A percentile compares a stretch with the other conserved stretches of the same genome.
These are phyloP conservation scores for Arabidopsis hybrid DNA, from an alignment of 441 rosid genomes.

Conservation along the genomic window DNA sequence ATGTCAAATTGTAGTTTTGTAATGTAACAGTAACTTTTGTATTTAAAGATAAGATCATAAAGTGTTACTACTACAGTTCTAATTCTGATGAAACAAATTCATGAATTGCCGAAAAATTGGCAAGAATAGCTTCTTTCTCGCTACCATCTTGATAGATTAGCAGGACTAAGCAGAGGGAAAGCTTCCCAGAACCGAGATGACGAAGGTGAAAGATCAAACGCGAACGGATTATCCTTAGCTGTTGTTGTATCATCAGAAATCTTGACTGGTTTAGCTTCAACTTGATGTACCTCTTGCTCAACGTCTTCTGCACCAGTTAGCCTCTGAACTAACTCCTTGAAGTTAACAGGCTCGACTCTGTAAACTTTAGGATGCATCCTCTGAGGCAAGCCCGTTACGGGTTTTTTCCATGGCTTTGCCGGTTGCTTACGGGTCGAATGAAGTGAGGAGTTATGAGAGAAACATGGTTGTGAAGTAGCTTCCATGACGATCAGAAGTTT, in stretches of 20 bases:
- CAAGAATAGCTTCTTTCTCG: background rate
- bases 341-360: constrained; percentile 72
- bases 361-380: constrained; percentile 66
- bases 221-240: constrained; percentile 44
- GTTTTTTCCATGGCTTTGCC: constrained; percentile 64
- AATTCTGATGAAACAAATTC: background rate
- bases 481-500: constrained; percentile 34
- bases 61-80: background rate
- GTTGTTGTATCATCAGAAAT: background rate
- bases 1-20: constrained; percentile 4
- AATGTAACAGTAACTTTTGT: constrained; percentile 9
- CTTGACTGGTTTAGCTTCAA: constrained; percentile 30
- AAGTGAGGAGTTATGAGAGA: constrained; percentile 50
- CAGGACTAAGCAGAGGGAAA: constrained; percentile 67
- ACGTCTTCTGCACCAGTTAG: constrained; percentile 65
- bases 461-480: constrained; percentile 43
- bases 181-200: constrained; percentile 62
- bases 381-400: constrained; percentile 60
- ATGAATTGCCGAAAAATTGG: background rate
- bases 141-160: constrained; percentile 59
- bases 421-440: constrained; percentile 61
- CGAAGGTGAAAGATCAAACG: constrained; percentile 52
- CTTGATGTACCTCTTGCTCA: constrained; percentile 23
- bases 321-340: constrained; percentile 77
- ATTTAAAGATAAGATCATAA: constrained; percentile 8